Evolutionary conservation across 805 yeast genomes (phyloP).

Genomic region (Candida rishiriensis): DNA sequence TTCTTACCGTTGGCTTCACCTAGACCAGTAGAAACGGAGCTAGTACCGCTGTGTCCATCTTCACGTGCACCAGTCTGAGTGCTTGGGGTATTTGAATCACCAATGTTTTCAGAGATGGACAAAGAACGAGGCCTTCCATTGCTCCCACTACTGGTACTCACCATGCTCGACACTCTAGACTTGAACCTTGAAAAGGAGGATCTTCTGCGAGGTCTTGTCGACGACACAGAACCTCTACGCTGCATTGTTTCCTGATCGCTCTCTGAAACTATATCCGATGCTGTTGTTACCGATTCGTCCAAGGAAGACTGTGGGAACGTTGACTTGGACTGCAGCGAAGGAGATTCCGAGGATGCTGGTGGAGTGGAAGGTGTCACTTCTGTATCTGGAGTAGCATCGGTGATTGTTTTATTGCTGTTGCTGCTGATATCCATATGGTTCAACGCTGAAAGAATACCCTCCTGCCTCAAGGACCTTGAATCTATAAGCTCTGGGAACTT

Average conservation of each 20-base stretch:
- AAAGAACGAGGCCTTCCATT: slow-evolving; percentile 7
- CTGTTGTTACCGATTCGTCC: neutral
- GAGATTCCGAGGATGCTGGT: neutral
- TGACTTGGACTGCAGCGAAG: neutral
- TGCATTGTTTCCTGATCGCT: neutral
- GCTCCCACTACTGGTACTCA: slow-evolving; percentile 5
- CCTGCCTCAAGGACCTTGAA: slow-evolving; percentile 1
- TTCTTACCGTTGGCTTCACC: neutral
- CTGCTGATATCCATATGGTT: neutral
- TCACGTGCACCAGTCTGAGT: neutral
- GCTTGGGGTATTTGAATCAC: too few relatives aligned
- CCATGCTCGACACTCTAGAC: slow-evolving; percentile 22
- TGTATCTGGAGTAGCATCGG: neutral
- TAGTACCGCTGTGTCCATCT: neutral
- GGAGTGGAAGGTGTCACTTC: slow-evolving; percentile 2
- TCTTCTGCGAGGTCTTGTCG: slow-evolving; percentile 4
- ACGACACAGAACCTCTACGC: neutral
- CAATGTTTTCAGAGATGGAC: slow-evolving; percentile 4
- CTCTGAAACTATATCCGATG: neutral
- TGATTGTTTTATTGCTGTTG: neutral
- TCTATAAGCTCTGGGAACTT: slow-evolving; percentile 13
- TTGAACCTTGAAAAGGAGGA: slow-evolving; percentile 16
- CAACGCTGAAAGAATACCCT: slow-evolving; percentile 3
- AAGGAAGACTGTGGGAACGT: too few relatives aligned
- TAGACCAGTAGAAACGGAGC: too few relatives aligned